Evolutionary conservation across 2,329 filamentous ascomycete genomes (phyloP).

Genomic region (Anisogramma anomala): DNA sequence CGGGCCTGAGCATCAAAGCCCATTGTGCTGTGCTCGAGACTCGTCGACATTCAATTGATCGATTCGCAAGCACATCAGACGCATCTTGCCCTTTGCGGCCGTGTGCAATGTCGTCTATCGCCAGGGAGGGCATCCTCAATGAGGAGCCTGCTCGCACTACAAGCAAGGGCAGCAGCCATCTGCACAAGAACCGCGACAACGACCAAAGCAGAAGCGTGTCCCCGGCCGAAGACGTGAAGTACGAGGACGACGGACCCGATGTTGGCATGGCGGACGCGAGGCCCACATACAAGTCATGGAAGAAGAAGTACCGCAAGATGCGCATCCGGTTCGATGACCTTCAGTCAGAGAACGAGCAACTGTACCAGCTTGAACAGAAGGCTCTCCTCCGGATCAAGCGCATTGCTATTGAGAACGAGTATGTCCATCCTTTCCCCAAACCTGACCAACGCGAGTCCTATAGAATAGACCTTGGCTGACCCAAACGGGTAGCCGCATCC

Average conservation of each 20-base stretch:
- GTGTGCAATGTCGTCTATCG: constrained; percentile 2
- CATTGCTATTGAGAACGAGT: constrained; percentile 89
- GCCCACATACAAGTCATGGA: constrained; percentile 55
- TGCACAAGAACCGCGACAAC: constrained; percentile 15
- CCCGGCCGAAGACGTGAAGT: constrained; percentile 24
- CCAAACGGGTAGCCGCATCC: constrained; percentile 53
- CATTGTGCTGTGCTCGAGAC: neutral
- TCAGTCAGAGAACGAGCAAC: constrained; percentile 69
- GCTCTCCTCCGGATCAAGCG: constrained; percentile 71
- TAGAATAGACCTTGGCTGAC: constrained; percentile 15
- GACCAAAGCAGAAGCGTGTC: constrained; percentile 16
- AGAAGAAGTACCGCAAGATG: constrained; percentile 96
- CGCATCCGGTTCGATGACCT: constrained; percentile 64
- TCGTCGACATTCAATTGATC: neutral
- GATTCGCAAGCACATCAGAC: neutral
- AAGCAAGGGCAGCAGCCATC: too few relatives aligned
- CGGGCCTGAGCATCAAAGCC: too few relatives aligned
- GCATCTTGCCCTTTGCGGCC: neutral
- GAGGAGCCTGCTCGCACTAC: neutral
- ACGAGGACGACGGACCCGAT: constrained; percentile 29
- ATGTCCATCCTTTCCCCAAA: constrained; percentile 25
- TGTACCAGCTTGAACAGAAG: constrained; percentile 72
- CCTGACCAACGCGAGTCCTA: neutral
- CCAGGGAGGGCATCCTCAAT: constrained; percentile 6
- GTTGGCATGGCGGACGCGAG: constrained; percentile 30